phyloP scores from a whole-genome alignment of 2,329 filamentous ascomycete genomes.

The Lanzia echinophila region DNA sequence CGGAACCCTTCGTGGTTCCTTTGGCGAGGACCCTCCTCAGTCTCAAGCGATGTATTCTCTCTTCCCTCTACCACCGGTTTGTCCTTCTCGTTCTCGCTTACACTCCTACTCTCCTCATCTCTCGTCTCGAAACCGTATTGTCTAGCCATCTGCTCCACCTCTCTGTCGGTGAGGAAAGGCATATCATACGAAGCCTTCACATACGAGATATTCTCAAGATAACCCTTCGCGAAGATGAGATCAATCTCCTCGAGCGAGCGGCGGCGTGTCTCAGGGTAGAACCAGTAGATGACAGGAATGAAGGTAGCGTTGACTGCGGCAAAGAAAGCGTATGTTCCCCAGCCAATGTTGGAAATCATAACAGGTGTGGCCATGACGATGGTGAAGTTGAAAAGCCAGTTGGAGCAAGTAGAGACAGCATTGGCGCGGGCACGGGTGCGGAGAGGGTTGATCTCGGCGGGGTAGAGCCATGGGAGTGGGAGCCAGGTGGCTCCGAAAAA shows the following conservation, averaged over 20 bases:
- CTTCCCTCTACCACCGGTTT: neutral
- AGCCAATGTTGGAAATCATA: conserved; percentile 30
- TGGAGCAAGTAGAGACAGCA: conserved; percentile 52
- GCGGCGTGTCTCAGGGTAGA: conserved; percentile 44
- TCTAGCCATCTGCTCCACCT: conserved; percentile 40
- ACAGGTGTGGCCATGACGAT: conserved; percentile 36
- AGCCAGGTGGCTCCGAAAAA: conserved; percentile 56
- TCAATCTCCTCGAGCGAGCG: conserved; percentile 64
- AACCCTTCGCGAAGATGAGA: conserved; percentile 57
- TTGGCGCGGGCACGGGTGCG: conserved; percentile 56
- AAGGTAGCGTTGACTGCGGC: conserved; percentile 33
- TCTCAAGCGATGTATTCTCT: neutral
- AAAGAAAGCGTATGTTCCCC: conserved; percentile 36
- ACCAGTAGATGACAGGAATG: conserved; percentile 34
- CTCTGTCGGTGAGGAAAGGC: conserved; percentile 43
- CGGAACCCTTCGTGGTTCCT: conserved; percentile 4
- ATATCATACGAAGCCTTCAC: conserved; percentile 51
- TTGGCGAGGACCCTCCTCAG: neutral
- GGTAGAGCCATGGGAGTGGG: conserved; percentile 56
- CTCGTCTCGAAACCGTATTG: conserved; percentile 25
- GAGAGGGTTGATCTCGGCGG: conserved; percentile 54
- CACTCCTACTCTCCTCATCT: conserved; percentile 24
- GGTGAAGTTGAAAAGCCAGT: conserved; percentile 50
- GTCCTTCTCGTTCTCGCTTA: conserved; percentile 14
- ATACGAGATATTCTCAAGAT: conserved; percentile 52